Evolutionary conservation across 805 yeast species (phyloP).

Genomic region (Metschnikowia cubensis): DNA sequence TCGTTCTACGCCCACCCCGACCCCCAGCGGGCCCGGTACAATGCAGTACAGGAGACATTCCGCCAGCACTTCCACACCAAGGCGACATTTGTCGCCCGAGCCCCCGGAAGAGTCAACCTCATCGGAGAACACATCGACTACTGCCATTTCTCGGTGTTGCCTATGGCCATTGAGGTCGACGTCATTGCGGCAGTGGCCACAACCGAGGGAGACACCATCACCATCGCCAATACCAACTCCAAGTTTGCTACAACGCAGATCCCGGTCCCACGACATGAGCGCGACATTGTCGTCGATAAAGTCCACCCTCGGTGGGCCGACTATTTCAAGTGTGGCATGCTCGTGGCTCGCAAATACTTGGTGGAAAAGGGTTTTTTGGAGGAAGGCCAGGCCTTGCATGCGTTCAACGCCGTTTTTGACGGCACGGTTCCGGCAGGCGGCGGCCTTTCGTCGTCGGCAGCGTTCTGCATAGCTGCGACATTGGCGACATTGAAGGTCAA

Average conservation of each 20-base stretch:
- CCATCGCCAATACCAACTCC: constrained; percentile 30
- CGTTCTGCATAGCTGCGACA: constrained; percentile 63
- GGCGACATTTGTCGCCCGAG: constrained; percentile 50
- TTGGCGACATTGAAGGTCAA: constrained; percentile 53
- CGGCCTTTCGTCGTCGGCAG: constrained; percentile 69
- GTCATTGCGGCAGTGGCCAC: constrained; percentile 49
- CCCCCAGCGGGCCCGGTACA: constrained; percentile 26
- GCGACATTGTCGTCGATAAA: constrained; percentile 45
- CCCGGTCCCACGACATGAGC: constrained; percentile 40
- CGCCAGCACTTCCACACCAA: constrained; percentile 20
- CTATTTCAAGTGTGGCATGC: constrained; percentile 62
- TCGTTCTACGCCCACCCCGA: constrained; percentile 32
- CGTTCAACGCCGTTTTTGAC: constrained; percentile 50
- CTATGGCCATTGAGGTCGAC: constrained; percentile 68
- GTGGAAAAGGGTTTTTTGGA: constrained; percentile 27
- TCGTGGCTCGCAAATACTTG: constrained; percentile 53
- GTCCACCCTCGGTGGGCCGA: constrained; percentile 57
- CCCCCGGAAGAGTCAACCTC: constrained; percentile 75
- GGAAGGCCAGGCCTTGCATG: constrained; percentile 29
- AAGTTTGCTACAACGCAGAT: constrained; percentile 36
- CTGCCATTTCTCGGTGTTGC: constrained; percentile 61
- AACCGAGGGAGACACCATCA: constrained; percentile 19
- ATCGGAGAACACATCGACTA: constrained; percentile 77
- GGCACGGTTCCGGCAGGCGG: constrained; percentile 73
- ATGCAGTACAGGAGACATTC: constrained; percentile 23